Evolutionary conservation across 2,329 filamentous ascomycete genomes (phyloP), one percentile per base, ranked within the genome.

Genomic region (Geosmithia flava): DNA sequence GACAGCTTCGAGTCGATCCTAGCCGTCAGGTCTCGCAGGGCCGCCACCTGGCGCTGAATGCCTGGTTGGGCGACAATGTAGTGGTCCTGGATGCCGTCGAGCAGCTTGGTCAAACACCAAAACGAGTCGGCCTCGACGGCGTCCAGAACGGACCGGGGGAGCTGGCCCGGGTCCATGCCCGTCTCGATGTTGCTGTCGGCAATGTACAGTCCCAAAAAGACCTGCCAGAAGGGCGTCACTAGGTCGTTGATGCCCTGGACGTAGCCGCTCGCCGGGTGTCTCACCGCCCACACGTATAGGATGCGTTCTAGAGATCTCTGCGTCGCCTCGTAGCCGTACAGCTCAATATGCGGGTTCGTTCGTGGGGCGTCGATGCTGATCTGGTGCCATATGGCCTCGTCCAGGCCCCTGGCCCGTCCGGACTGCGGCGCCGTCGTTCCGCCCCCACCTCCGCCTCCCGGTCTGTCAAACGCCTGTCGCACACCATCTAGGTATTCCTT

Each of bases 11-110:
- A 78, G 62, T 97, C 91, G 54, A 98, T 98, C 49, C 93, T 77
- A 47, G 86, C 85, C 1, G 91, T 96, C 37, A 98, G 75, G 63
- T 98, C 91, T 51, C 89, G 81, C 52, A 98, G 70, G 39, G 88
- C 87, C 33, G 84, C 78, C 33, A 98, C 93, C 63, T 98, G 93
- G 43, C 93, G 78, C 63, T 96, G 90, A 51, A 98, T 98, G 1
- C 93, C 93, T 5, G 93, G 93, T 61, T 98, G 93, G 5, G 91
- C 93, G 53, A 94, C 91, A 54, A 98, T 97, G 62, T 98, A 98
- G 61, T 98, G 95, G 63, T 98, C 93, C 64, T 98, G 93, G 53
- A 98, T 98, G 30, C 93, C 93, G 62, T 98, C 93, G n/a, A 98
- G 76, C 11, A 98, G 75, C 65, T 98, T 98, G 0, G 93, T 96